Evolutionary conservation across 257 asterid species (phyloP), one percentile per base, ranked within the genome.

Genomic region (Nicotiana otophora): DNA sequence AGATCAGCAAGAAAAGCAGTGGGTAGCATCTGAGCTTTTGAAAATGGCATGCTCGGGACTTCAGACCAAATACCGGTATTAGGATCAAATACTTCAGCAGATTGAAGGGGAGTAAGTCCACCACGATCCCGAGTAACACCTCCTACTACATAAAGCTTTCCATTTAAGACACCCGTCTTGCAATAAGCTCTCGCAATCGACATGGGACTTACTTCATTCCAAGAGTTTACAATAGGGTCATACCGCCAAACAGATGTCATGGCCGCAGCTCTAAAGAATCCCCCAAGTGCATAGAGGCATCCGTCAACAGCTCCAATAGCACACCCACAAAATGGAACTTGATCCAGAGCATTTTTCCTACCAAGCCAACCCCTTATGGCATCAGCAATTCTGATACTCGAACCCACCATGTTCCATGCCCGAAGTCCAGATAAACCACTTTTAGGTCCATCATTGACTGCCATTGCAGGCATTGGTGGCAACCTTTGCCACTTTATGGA

Each of bases 41-140:
- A 87, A 86, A 95, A 95, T 2, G 98, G 98, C 99, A 94, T 95
- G 83, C 91, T 92, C 0, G 99, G 97, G 54, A 95, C 85, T 55
- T 95, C 97, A 1, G 97, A 84, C 99, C 99, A 94, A 19, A 79
- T 36, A 16, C 92, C 96, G 4, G 94, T 85, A 64, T 72, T 42
- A 46, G 99, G 99, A 88, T 95, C 97, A 58, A 90, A 92, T 65
- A 94, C 95, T 87, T 95, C 99, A 0, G 96, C 99, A 9, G 99
- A 92, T 79, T 91, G 98, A 70, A 95, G 97, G 46, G 99, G 99
- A 70, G 88, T 70, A 58, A 95, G 62, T 28, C 93, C 97, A 19
- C 95, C 98, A 34, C 87, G 94, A 31, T 91, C 93, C 31, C 97
- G 95, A 64, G 91, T 91, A 39, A 95, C 97, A 67, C 99, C 99